These are phyloP conservation scores for Myxozyma vanderwaltii DNA, from an alignment of 805 yeast species.

Conservation along the genomic window DNA sequence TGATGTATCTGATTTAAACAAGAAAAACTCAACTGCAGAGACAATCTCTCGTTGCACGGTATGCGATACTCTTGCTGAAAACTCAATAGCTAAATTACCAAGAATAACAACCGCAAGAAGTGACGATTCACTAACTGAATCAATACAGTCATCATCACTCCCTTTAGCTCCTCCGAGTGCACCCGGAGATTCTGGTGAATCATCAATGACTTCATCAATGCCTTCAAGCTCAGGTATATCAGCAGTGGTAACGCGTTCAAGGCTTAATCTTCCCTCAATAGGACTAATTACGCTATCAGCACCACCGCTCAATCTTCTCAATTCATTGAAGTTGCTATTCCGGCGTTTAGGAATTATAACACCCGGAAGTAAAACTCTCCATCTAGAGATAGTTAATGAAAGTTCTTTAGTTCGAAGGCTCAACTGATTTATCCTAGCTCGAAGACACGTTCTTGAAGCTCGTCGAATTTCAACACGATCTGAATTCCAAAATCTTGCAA, in stretches of 20 bases:
- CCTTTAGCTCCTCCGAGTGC: conserved; percentile 1
- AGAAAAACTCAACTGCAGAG: conserved; percentile 18
- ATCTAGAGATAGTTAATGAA: conserved; percentile 29
- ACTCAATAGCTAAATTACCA: conserved; percentile 23
- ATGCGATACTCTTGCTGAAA: conserved; percentile 16
- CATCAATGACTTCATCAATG: conserved; percentile 24
- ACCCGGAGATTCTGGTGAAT: not conserved
- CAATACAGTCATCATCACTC: conserved; percentile 12
- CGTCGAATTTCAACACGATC: conserved; percentile 11
- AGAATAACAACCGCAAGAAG: conserved; percentile 24
- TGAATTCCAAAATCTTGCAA: conserved; percentile 30
- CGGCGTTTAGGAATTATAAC: conserved; percentile 13
- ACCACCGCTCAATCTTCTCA: conserved; percentile 4
- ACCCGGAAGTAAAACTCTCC: conserved; percentile 31
- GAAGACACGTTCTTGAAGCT: conserved; percentile 24
- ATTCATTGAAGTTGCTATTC: not conserved
- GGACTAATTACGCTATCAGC: not conserved
- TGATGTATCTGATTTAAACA: conserved; percentile 3
- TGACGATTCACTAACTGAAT: conserved; percentile 18
- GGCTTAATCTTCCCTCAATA: conserved; percentile 6
- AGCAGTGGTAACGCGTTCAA: conserved; percentile 11
- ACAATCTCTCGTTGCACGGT: conserved; percentile 24
- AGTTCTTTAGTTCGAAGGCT: conserved; percentile 22
- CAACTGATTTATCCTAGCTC: conserved; percentile 22
- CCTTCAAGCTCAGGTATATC: conserved; percentile 9